These are phyloP conservation scores for Pseudogymnoascus sp. DNA, from an alignment of 2,329 filamentous ascomycete genomes.

Conservation along the genomic window DNA sequence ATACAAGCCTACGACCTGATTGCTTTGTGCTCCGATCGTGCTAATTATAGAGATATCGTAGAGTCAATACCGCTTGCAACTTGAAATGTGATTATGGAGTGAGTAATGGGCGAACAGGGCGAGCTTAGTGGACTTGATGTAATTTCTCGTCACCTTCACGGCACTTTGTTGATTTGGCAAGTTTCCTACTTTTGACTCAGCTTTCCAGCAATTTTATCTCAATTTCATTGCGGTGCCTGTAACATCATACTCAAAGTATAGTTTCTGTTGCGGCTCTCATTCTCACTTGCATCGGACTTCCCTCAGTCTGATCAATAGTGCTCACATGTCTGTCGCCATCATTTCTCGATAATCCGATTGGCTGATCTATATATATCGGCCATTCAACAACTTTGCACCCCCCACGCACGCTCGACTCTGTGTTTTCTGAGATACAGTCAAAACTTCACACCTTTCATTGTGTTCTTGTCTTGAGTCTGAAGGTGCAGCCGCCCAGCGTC, in stretches of 20 bases:
- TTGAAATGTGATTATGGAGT: background rate
- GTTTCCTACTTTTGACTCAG: background rate
- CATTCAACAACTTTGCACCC: background rate
- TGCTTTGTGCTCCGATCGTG: background rate
- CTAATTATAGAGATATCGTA: background rate
- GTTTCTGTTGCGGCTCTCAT: background rate
- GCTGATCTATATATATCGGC: background rate
- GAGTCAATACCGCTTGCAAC: background rate
- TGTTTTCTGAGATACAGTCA: background rate
- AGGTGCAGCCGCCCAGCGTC: background rate
- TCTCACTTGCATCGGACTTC: background rate
- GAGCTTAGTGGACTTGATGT: background rate
- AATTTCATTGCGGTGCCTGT: background rate
- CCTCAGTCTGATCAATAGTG: background rate
- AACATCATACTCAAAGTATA: background rate
- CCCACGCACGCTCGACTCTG: too few species aligned
- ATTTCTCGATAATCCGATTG: background rate
- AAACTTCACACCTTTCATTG: background rate
- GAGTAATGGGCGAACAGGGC: background rate
- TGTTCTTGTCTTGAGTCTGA: background rate
- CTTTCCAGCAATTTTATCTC: background rate
- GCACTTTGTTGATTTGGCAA: too few species aligned
- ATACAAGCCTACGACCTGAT: background rate
- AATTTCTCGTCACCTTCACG: background rate
- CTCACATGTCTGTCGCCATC: background rate